Evolutionary conservation across 139 green algal species (phyloP).

Genomic region (Chlorella vulgaris): DNA sequence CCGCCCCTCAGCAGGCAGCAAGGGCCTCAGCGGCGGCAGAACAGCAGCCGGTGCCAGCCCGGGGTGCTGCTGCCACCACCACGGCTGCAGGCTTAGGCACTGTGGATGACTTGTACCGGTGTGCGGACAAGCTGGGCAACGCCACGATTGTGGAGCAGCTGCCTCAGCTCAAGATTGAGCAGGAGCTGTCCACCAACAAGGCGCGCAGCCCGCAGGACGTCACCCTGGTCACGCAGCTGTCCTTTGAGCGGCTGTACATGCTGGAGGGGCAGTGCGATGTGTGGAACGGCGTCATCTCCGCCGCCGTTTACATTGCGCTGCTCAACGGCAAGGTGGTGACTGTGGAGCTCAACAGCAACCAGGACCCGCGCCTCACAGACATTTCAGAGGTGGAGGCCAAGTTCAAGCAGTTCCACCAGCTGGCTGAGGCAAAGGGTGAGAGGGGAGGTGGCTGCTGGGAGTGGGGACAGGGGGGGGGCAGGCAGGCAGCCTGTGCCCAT

Average conservation of each 20-base stretch:
- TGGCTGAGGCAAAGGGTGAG: constrained; percentile 47
- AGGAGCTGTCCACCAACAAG: constrained; percentile 32
- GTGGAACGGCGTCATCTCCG: constrained; percentile 59
- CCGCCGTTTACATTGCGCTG: constrained; percentile 57
- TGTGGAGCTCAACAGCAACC: constrained; percentile 51
- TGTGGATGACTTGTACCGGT: constrained; percentile 39
- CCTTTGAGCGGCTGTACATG: constrained; percentile 56
- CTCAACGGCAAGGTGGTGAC: constrained; percentile 44
- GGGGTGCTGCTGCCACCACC: background rate
- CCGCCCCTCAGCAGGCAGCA: background rate
- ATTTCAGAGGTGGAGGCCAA: constrained; percentile 28
- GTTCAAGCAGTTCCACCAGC: constrained; percentile 52
- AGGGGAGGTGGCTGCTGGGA: background rate
- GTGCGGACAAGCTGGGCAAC: constrained; percentile 21
- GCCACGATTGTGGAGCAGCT: constrained; percentile 27
- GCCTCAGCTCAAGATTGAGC: constrained; percentile 46
- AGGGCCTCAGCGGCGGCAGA: background rate
- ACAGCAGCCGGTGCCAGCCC: background rate
- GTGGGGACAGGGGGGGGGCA: background rate
- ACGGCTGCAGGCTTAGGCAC: background rate
- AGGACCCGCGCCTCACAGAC: constrained; percentile 45
- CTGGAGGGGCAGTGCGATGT: constrained; percentile 59
- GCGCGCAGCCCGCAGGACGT: constrained; percentile 35
- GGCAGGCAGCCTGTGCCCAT: background rate
- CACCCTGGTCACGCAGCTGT: constrained; percentile 55